These are phyloP conservation scores for Tillandsia fasciculata DNA, from an alignment of 176 grass and related monocot genomes.

Conservation along the genomic window DNA sequence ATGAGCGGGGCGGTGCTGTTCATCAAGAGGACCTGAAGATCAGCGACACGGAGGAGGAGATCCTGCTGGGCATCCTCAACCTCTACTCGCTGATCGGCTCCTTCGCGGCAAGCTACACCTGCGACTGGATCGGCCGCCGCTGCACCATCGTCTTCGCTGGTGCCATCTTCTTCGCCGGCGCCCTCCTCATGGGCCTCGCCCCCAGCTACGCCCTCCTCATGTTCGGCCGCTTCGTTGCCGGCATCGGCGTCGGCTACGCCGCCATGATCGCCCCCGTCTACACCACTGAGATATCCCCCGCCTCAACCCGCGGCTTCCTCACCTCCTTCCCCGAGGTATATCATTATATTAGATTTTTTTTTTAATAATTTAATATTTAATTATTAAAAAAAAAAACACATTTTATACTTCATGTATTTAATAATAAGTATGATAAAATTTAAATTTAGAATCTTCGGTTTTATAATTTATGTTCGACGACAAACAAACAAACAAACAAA, in stretches of 20 bases:
- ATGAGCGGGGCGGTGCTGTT: slow-evolving; percentile 11
- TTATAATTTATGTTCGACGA: too few relatives aligned
- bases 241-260: slow-evolving; percentile 14
- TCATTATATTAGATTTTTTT: too few relatives aligned
- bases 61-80: slow-evolving; percentile 6
- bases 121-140: slow-evolving; percentile 5
- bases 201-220: slow-evolving; percentile 15
- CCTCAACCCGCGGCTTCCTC: slow-evolving; percentile 11
- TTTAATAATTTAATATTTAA: too few relatives aligned
- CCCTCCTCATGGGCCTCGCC: slow-evolving; percentile 8
- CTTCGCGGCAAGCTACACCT: not conserved
- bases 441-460: too few relatives aligned
- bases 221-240: slow-evolving; percentile 3
- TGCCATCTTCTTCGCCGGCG: slow-evolving; percentile 12
- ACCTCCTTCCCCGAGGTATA: slow-evolving; percentile 11
- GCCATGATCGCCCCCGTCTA: slow-evolving; percentile 17
- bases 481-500: too few relatives aligned
- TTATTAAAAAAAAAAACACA: too few relatives aligned
- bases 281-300: slow-evolving; percentile 9
- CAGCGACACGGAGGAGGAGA: not conserved
- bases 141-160: slow-evolving; percentile 2
- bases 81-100: not conserved
- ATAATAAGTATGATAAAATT: too few relatives aligned
- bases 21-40: slow-evolving; percentile 5
- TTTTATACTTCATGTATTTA: too few relatives aligned